Evolutionary conservation across 257 asterid species (phyloP).

Genomic region (Capsicum baccatum): DNA sequence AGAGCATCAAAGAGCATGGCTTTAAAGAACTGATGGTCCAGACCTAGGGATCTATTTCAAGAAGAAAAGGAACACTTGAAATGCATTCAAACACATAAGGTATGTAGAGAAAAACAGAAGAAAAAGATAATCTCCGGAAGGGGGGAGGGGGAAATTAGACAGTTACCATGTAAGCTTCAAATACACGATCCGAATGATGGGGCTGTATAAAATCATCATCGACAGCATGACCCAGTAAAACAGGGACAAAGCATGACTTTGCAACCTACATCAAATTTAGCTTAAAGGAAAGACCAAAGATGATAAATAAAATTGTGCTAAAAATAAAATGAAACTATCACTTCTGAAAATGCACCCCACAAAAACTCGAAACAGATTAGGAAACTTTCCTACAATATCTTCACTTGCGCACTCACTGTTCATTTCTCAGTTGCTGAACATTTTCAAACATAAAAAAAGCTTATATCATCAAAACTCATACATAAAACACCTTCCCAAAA

Average conservation of each 20-base stretch:
- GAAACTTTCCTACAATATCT: constrained; percentile 21
- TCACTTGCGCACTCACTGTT: constrained; percentile 19
- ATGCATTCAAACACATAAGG: not conserved
- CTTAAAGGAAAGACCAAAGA: not conserved
- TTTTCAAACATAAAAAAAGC: not conserved
- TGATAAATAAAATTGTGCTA: constrained; percentile 19
- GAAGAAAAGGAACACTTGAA: constrained; percentile 22
- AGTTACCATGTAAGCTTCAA: constrained; percentile 78
- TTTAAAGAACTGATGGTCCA: not conserved
- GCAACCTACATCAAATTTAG: constrained; percentile 61
- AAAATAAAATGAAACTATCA: not conserved
- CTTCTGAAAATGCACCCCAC: constrained; percentile 13
- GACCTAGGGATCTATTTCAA: constrained; percentile 11
- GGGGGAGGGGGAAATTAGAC: not conserved
- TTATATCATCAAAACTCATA: not conserved
- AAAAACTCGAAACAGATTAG: not conserved
- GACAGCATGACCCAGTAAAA: constrained; percentile 79
- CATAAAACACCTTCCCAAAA: not conserved
- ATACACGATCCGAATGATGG: constrained; percentile 89
- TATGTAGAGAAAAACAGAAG: not conserved
- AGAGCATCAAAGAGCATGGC: not conserved
- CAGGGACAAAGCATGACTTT: constrained; percentile 86
- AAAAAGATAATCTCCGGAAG: not conserved
- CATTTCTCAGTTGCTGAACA: not conserved
- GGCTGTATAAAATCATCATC: constrained; percentile 95